Conservation (phyloP, 371 early-diverging fungal genomes). For the Entomophthora muscae region DNA sequence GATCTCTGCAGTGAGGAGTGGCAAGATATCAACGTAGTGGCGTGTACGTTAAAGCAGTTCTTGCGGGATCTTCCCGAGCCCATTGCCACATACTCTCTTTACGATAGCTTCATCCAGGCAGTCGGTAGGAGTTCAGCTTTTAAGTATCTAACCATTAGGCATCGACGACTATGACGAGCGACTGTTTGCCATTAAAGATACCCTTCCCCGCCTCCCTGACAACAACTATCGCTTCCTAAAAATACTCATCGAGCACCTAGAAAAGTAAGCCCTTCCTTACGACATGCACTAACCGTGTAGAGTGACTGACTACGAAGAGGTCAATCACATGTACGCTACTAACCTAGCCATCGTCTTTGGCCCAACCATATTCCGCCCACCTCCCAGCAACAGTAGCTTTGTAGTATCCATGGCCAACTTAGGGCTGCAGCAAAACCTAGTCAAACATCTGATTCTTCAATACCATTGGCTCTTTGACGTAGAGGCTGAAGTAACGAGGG, state of each 20-base stretch:
- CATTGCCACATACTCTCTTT: conserved; percentile 59
- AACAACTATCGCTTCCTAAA: conserved; percentile 51
- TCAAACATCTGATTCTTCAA: conserved; percentile 61
- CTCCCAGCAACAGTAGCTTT: conserved; percentile 44
- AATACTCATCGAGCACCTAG: conserved; percentile 56
- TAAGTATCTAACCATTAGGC: conserved; percentile 16
- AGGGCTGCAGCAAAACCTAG: conserved; percentile 59
- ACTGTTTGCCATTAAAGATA: conserved; percentile 50
- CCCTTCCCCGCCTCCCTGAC: conserved; percentile 42
- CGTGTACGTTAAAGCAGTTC: conserved; percentile 85
- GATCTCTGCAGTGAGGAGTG: conserved; percentile 43
- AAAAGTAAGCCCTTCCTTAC: conserved; percentile 25
- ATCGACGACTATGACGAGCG: conserved; percentile 62
- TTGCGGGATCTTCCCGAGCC: conserved; percentile 87
- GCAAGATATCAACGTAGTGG: conserved; percentile 69
- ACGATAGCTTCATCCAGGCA: conserved; percentile 64
- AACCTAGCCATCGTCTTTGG: conserved; percentile 79
- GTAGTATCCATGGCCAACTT: conserved; percentile 61
- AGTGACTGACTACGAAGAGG: conserved; percentile 63
- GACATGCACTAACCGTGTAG: conserved; percentile 13
- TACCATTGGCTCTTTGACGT: conserved; percentile 71
- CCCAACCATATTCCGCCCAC: conserved; percentile 57
- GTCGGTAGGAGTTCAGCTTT: conserved; percentile 31
- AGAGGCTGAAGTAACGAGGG: conserved; percentile 19
- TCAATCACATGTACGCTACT: conserved; percentile 73